Percentiles rank a stretch among this genome's conserved stretches.
Evolutionary conservation across 345 rosid genomes (phyloP).

Genomic region (Nephelium lappaceum): DNA sequence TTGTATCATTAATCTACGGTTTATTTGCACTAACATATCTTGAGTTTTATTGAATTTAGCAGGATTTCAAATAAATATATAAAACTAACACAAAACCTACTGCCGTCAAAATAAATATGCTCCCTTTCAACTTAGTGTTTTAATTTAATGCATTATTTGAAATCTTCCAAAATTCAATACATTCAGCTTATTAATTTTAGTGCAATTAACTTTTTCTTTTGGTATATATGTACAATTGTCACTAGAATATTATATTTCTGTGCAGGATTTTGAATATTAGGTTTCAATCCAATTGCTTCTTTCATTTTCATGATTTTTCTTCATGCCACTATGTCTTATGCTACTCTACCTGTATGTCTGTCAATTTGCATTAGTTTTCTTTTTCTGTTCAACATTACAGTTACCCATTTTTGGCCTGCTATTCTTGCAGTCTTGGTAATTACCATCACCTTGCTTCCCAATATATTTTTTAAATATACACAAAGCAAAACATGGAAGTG

Average conservation of each 20-base stretch:
- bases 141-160: too few species aligned
- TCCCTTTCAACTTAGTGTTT: too few species aligned
- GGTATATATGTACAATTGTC: not conserved
- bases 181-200: too few species aligned
- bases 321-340: conserved; percentile 52
- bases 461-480: conserved; percentile 56
- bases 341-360: conserved; percentile 54
- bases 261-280: conserved; percentile 52
- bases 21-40: too few species aligned
- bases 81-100: too few species aligned
- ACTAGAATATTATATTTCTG: not conserved
- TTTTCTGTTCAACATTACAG: not conserved
- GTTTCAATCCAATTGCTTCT: conserved; percentile 56
- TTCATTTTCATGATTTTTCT: conserved; percentile 38
- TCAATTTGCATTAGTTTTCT: not conserved
- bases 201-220: too few species aligned
- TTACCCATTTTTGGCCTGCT: not conserved
- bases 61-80: too few species aligned
- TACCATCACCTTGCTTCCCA: conserved; percentile 54
- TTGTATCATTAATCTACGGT: conserved; percentile 15
- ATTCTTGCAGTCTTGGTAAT: conserved; percentile 49
- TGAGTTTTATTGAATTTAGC: too few species aligned
- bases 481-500: conserved; percentile 71
- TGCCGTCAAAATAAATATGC: too few species aligned
- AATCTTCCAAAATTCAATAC: too few species aligned